Base-by-base conservation (phyloP, 768 basidiomycete genomes). In the Boletus pseudo-olivaceus region DNA sequence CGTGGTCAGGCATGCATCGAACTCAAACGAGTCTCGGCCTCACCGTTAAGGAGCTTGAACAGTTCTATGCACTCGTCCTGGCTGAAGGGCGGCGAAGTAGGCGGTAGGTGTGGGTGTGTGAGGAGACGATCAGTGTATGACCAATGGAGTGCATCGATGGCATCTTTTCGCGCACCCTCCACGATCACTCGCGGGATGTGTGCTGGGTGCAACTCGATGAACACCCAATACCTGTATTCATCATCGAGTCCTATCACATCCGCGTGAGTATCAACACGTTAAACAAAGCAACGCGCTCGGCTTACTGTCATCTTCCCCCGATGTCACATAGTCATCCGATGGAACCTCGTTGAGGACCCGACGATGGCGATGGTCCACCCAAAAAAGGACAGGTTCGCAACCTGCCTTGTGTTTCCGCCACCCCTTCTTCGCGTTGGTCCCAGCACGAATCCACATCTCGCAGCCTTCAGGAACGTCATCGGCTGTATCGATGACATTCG, bases 171-270 rank as follows among this genome's bases (percentile, higher is more conserved):
- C 10, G 85, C 84, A 40, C 75, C 77, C 7, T 71, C 62, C 8
- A 85, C 79, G 27, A 92, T 73, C 32, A n/a, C 61, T n/a, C 37
- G 61, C 0, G 77, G 64, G 8, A 76, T 73, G 66, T 93, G 90
- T 0, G 87, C 87, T 0, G 90, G 90, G 60, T 92, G 89, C 33
- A 79, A 72, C 67, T 90, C 87, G 71, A 93, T 78, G 64, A 85
- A 93, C 7, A 82, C 73, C 91, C 91, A 93, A 63, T 90, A 93
- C 51, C 86, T 76, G 60, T 87, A 89, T 63, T 90, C 87, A 62
- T 83, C 77, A 51, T 91, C 88, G 20, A 89, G 73, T 43, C 81
- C 90, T 91, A 57, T 49, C 23, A 12, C 17, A n/a, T 34, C 14
- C 15, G 4, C 15, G 47, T 59, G 15, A 56, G 48, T 7, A 38